Percentiles rank a stretch among this genome's conserved stretches.
Evolutionary conservation across 371 early-diverging fungal species (phyloP).

Genomic region (Haplosporangium sp.): DNA sequence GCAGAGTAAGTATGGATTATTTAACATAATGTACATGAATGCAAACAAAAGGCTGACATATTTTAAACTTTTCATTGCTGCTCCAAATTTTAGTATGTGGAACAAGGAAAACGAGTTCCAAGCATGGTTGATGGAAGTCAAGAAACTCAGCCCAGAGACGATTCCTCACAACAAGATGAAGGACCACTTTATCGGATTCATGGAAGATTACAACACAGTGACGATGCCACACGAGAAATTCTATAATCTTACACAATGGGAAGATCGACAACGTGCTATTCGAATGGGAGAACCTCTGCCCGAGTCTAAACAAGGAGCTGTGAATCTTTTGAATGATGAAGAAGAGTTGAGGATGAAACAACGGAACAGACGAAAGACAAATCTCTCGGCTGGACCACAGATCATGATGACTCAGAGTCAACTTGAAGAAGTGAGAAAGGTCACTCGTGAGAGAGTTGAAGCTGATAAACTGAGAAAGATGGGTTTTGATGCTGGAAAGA

Average conservation of each 20-base stretch:
- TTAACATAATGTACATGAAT: neutral
- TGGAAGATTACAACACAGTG: constrained; percentile 85
- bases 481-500: constrained; percentile 62
- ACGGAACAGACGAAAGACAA: constrained; percentile 28
- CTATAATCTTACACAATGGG: constrained; percentile 72
- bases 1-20: constrained; percentile 35
- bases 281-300: constrained; percentile 65
- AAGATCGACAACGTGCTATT: constrained; percentile 65
- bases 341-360: constrained; percentile 58
- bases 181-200: constrained; percentile 74
- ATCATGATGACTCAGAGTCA: constrained; percentile 65
- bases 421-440: constrained; percentile 71
- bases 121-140: constrained; percentile 81
- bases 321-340: constrained; percentile 60
- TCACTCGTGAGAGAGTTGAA: constrained; percentile 74
- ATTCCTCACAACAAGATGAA: constrained; percentile 67
- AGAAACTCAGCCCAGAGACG: constrained; percentile 69
- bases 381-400: constrained; percentile 27
- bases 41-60: neutral
- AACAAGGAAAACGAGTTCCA: constrained; percentile 70
- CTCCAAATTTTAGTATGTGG: constrained; percentile 53
- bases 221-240: constrained; percentile 75
- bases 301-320: constrained; percentile 15
- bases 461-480: constrained; percentile 76
- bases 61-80: neutral